A percentile compares a stretch with the other conserved stretches of the same genome.
These are phyloP conservation scores for Boletus subcaerulescens DNA, from an alignment of 768 basidiomycete genomes.

Conservation along the genomic window DNA sequence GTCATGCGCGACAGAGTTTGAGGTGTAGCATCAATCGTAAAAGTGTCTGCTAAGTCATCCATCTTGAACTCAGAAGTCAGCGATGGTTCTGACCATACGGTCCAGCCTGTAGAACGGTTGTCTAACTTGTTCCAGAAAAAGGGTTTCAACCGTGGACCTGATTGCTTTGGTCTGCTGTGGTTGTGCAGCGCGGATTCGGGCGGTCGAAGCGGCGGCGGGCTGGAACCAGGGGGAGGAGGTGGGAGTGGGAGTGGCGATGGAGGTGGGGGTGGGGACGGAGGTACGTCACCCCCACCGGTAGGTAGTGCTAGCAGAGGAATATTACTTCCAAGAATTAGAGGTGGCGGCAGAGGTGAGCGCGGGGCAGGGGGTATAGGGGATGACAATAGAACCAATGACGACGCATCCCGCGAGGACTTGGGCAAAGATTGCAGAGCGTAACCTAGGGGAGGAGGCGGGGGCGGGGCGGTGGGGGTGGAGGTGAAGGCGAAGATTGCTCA, in stretches of 20 bases:
- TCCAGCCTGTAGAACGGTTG: constrained; percentile 38
- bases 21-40: constrained; percentile 53
- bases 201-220: constrained; percentile 25
- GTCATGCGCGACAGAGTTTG: constrained; percentile 40
- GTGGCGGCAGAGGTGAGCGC: constrained; percentile 27
- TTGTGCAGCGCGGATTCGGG: constrained; percentile 32
- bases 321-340: constrained; percentile 16
- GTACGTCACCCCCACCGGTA: background rate
- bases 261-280: constrained; percentile 24
- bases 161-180: constrained; percentile 31
- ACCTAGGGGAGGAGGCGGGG: constrained; percentile 19
- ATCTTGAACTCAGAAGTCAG: constrained; percentile 49
- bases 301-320: background rate
- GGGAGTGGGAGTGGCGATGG: constrained; percentile 34
- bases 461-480: constrained; percentile 24
- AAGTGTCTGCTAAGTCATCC: constrained; percentile 71
- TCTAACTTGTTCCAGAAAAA: constrained; percentile 90
- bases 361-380: constrained; percentile 33
- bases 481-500: constrained; percentile 13
- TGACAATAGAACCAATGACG: constrained; percentile 17
- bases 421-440: constrained; percentile 5
- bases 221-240: constrained; percentile 35
- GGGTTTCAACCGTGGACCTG: constrained; percentile 65
- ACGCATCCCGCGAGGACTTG: constrained; percentile 27
- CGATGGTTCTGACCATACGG: constrained; percentile 69